Evolutionary conservation across 2,329 filamentous ascomycete genomes (phyloP).

Genomic region (Ophioceras dolichostomum): DNA sequence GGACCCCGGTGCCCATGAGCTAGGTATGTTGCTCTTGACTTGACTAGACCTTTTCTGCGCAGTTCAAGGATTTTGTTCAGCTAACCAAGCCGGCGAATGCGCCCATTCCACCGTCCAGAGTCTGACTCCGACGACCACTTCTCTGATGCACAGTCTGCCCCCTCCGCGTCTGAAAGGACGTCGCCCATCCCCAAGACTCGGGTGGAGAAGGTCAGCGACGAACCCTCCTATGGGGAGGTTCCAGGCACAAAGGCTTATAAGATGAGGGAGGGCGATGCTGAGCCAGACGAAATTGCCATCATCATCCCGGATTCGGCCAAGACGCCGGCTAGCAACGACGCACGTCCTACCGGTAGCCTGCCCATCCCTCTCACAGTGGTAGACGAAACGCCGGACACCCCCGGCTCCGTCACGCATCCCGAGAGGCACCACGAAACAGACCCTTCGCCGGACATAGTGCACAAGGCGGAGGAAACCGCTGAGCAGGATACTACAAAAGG

Average conservation of each 20-base stretch:
- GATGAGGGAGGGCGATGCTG: slow-evolving; percentile 42
- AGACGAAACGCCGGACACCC: slow-evolving; percentile 35
- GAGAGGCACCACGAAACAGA: slow-evolving; percentile 36
- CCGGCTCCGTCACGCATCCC: slow-evolving; percentile 28
- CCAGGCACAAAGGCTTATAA: slow-evolving; percentile 47
- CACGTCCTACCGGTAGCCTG: slow-evolving; percentile 19
- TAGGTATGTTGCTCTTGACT: too few relatives aligned
- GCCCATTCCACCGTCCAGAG: too few relatives aligned
- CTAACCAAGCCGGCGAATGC: too few relatives aligned
- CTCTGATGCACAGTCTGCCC: slow-evolving; percentile 49
- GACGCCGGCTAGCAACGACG: slow-evolving; percentile 11
- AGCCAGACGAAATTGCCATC: slow-evolving; percentile 48
- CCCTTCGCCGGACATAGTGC: slow-evolving; percentile 38
- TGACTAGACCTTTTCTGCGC: too few relatives aligned
- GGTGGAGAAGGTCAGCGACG: slow-evolving; percentile 45
- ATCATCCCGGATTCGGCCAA: slow-evolving; percentile 22
- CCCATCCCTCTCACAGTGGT: slow-evolving; percentile 39
- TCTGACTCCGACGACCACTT: slow-evolving; percentile 61
- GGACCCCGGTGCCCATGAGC: slow-evolving; percentile 48
- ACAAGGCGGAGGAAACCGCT: slow-evolving; percentile 32
- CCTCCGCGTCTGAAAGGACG: slow-evolving; percentile 25
- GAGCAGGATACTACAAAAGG: slow-evolving; percentile 18
- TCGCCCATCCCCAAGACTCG: slow-evolving; percentile 46
- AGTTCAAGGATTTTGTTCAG: too few relatives aligned
- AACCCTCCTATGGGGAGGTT: slow-evolving; percentile 47